Evolutionary conservation across 2,329 filamentous ascomycete genomes (phyloP).

Genomic region (Nemania abortiva): DNA sequence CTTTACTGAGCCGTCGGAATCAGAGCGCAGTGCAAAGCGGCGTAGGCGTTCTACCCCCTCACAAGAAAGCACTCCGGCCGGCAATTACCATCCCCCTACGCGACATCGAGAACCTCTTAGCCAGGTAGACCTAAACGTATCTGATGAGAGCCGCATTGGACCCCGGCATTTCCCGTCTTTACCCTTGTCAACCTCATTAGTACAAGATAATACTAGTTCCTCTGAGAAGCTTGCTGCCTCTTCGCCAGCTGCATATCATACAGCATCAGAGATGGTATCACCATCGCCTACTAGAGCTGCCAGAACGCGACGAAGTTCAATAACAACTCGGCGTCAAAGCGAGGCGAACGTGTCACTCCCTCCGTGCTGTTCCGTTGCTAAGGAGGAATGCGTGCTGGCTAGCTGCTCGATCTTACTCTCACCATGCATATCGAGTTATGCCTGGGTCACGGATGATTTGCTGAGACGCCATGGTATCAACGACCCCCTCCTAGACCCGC

Average conservation of each 20-base stretch:
- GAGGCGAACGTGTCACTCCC: background rate
- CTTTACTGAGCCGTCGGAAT: slow-evolving; percentile 5
- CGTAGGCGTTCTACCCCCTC: slow-evolving; percentile 14
- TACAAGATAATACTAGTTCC: background rate
- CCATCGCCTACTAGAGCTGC: slow-evolving; percentile 22
- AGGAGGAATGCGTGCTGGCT: slow-evolving; percentile 55
- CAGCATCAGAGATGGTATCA: slow-evolving; percentile 32
- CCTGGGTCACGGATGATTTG: slow-evolving; percentile 55
- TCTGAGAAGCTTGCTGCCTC: slow-evolving; percentile 17
- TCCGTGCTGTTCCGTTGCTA: slow-evolving; percentile 51
- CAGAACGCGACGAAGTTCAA: background rate
- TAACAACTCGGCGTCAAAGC: slow-evolving; percentile 1
- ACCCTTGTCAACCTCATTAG: background rate
- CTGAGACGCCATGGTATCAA: slow-evolving; percentile 58
- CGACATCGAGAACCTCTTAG: slow-evolving; percentile 35
- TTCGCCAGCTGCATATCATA: slow-evolving; percentile 25
- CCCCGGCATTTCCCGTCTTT: slow-evolving; percentile 1
- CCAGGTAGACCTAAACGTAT: slow-evolving; percentile 30
- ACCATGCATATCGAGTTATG: slow-evolving; percentile 55
- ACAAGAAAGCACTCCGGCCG: slow-evolving; percentile 18
- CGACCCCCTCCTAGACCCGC: slow-evolving; percentile 52
- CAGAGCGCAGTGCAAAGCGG: slow-evolving; percentile 17
- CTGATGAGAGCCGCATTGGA: slow-evolving; percentile 11
- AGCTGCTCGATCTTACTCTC: slow-evolving; percentile 57
- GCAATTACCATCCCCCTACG: background rate